These are phyloP conservation scores for Hymenoscyphus repandus DNA, from an alignment of 2,329 filamentous ascomycete species.

Conservation along the genomic window DNA sequence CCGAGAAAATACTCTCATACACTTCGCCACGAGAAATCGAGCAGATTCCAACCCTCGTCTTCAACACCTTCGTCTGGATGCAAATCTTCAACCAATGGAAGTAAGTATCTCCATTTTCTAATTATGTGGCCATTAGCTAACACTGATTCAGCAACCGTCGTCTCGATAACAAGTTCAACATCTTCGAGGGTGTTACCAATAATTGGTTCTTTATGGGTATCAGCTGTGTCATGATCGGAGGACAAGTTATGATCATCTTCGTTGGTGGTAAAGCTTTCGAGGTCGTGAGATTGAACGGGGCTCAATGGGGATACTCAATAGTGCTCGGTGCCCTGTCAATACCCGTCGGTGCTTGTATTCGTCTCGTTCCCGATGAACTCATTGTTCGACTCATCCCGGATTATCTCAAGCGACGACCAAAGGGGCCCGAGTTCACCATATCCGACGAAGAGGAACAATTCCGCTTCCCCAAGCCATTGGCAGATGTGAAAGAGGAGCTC, in stretches of 20 bases:
- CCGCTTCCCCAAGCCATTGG: conserved; percentile 65
- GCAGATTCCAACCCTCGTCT: conserved; percentile 75
- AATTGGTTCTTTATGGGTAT: conserved; percentile 91
- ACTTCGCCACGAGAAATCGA: conserved; percentile 38
- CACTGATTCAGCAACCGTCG: conserved; percentile 65
- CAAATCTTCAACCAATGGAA: conserved; percentile 99
- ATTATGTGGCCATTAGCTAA: conserved; percentile 13
- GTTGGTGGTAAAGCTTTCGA: conserved; percentile 78
- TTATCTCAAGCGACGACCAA: conserved; percentile 25
- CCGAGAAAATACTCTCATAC: conserved; percentile 54
- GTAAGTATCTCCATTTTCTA: conserved; percentile 43
- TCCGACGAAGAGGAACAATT: conserved; percentile 60
- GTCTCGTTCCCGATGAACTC: conserved; percentile 68
- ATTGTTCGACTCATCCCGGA: conserved; percentile 26
- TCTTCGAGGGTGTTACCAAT: conserved; percentile 79
- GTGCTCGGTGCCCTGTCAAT: conserved; percentile 80
- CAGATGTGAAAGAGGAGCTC: conserved; percentile 74
- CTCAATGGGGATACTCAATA: conserved; percentile 84
- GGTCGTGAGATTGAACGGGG: conserved; percentile 53
- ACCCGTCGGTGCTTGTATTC: conserved; percentile 74
- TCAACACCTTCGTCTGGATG: conserved; percentile 99
- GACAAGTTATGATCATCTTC: conserved; percentile 85
- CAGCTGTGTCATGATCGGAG: conserved; percentile 79
- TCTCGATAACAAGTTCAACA: conserved; percentile 91
- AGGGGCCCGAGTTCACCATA: conserved; percentile 44